Evolutionary conservation across 768 basidiomycete species (phyloP).

Genomic region (Dendrothele bispora): DNA sequence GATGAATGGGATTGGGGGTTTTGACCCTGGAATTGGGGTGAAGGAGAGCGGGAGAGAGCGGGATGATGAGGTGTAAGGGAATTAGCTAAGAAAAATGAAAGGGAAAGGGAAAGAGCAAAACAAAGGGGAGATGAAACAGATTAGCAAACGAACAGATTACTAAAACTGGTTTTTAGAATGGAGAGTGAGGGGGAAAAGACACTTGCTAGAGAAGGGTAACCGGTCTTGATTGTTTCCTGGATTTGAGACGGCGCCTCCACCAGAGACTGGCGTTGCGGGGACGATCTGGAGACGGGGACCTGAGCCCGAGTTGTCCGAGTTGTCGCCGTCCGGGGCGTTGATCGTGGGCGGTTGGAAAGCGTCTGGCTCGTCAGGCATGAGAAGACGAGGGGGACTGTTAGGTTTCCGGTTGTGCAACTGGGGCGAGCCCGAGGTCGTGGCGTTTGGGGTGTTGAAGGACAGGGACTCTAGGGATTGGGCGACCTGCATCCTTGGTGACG

Average conservation of each 20-base stretch:
- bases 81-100: no score
- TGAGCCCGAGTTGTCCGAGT: conserved; percentile 38
- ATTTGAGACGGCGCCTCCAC: conserved; percentile 49
- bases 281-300: conserved; percentile 77
- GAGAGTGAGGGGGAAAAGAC: conserved; percentile 33
- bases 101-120: not conserved
- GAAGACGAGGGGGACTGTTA: conserved; percentile 59
- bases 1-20: not conserved
- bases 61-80: conserved; percentile 10
- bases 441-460: conserved; percentile 64
- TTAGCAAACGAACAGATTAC: no score
- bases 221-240: conserved; percentile 17
- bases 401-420: conserved; percentile 43
- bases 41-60: not conserved
- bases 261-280: conserved; percentile 78
- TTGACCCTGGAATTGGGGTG: not conserved
- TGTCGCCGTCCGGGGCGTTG: conserved; percentile 62
- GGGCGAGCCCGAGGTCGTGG: conserved; percentile 40
- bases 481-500: conserved; percentile 59
- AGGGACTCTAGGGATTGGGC: conserved; percentile 62
- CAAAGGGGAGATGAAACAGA: not conserved
- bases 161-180: not conserved
- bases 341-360: conserved; percentile 51
- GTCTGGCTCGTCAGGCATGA: conserved; percentile 25
- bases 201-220: conserved; percentile 52